Percentiles rank a stretch among this genome's conserved stretches.
These are phyloP conservation scores for Acer saccharum DNA, from an alignment of 345 rosid species.

Conservation along the genomic window DNA sequence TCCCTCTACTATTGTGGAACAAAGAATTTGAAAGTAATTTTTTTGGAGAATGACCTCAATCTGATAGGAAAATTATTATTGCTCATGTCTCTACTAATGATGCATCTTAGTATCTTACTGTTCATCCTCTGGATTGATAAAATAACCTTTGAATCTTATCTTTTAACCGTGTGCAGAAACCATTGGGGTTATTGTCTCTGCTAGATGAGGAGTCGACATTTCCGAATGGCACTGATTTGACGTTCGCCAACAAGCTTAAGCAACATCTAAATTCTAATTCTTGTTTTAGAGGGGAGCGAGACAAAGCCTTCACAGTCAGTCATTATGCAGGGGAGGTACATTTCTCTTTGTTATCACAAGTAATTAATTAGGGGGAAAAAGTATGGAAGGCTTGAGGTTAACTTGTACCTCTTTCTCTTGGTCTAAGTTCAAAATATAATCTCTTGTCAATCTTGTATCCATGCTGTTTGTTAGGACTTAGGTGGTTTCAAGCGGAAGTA, in stretches of 20 bases:
- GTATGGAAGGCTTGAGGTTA: neutral
- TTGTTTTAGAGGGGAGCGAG: slow-evolving; percentile 83
- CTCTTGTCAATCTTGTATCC: neutral
- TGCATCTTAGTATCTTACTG: neutral
- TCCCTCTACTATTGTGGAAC: neutral
- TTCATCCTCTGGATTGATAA: slow-evolving; percentile 1
- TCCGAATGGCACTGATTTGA: slow-evolving; percentile 94
- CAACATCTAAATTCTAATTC: slow-evolving; percentile 76
- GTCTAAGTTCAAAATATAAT: neutral
- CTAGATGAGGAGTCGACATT: slow-evolving; percentile 96
- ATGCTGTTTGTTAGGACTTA: neutral
- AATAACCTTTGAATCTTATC: neutral
- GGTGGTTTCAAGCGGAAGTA: neutral
- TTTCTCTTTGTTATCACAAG: neutral
- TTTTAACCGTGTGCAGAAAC: slow-evolving; percentile 68
- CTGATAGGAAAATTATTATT: too few relatives aligned
- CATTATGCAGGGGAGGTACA: slow-evolving; percentile 99
- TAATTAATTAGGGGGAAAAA: neutral
- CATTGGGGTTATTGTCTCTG: slow-evolving; percentile 86
- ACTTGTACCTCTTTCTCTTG: neutral
- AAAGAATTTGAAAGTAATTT: neutral
- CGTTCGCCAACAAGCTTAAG: slow-evolving; percentile 93
- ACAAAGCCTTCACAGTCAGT: slow-evolving; percentile 72
- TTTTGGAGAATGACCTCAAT: neutral
- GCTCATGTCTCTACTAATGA: neutral